A percentile compares a stretch with the other conserved stretches of the same genome.
Conservation (phyloP, 228 moss, liverwort and hornwort genomes). For the Sphagnum fallax region DNA sequence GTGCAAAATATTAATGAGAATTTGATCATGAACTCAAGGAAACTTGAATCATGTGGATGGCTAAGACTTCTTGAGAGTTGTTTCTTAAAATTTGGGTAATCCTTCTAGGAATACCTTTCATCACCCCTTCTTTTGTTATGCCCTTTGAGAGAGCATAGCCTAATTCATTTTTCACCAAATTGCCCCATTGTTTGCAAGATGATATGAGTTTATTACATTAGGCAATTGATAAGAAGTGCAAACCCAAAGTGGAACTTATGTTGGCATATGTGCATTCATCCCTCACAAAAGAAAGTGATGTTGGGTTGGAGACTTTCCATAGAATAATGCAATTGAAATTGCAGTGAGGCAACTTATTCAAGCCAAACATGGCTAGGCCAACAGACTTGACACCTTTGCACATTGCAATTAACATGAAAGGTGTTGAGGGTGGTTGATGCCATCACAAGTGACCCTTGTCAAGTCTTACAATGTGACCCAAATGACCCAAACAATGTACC, state of each 20-base stretch:
- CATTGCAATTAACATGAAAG: slow-evolving; percentile 68
- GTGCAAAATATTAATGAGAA: too few relatives aligned
- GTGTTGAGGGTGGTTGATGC: slow-evolving; percentile 71
- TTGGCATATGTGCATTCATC: slow-evolving; percentile 55
- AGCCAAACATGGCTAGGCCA: slow-evolving; percentile 72
- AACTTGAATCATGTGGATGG: neutral
- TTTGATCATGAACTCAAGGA: too few relatives aligned
- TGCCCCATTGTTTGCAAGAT: slow-evolving; percentile 41
- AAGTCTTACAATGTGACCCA: slow-evolving; percentile 11
- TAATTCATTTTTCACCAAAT: slow-evolving; percentile 21
- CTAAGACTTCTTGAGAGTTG: neutral
- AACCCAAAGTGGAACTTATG: slow-evolving; percentile 62
- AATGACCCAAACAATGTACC: too few relatives aligned
- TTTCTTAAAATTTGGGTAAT: neutral
- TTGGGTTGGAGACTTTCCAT: slow-evolving; percentile 15
- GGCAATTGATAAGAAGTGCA: slow-evolving; percentile 59
- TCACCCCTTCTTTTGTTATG: slow-evolving; percentile 9
- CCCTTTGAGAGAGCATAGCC: slow-evolving; percentile 37
- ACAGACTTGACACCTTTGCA: slow-evolving; percentile 72
- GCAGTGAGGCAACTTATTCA: slow-evolving; percentile 46
- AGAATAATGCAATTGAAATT: slow-evolving; percentile 30
- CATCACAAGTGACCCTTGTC: slow-evolving; percentile 72
- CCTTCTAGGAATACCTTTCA: neutral
- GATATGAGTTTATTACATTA: slow-evolving; percentile 65
- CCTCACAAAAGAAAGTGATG: slow-evolving; percentile 12